Conservation (phyloP, 192 early-diverging fungal species). For the Backusella psychrophila region DNA sequence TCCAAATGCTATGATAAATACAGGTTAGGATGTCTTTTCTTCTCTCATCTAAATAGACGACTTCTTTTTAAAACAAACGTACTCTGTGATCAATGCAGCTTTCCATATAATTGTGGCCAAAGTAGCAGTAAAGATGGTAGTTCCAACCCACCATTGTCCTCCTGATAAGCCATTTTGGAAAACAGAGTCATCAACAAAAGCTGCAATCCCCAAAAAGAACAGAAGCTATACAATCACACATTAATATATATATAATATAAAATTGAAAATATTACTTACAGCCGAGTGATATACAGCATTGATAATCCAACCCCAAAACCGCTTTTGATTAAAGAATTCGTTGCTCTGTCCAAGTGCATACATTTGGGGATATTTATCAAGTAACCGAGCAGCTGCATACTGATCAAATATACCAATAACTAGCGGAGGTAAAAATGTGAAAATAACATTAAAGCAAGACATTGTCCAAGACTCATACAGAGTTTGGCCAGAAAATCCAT, state of each 20-base stretch:
- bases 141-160: constrained; percentile 90
- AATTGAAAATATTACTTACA: constrained; percentile 29
- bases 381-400: constrained; percentile 77
- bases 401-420: constrained; percentile 95
- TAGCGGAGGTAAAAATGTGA: constrained; percentile 87
- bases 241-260: not conserved
- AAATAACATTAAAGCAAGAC: constrained; percentile 88
- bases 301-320: constrained; percentile 89
- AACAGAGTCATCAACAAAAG: constrained; percentile 69
- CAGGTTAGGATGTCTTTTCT: not conserved
- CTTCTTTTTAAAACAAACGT: constrained; percentile 13
- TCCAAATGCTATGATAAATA: constrained; percentile 68
- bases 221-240: constrained; percentile 39
- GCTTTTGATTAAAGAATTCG: constrained; percentile 68
- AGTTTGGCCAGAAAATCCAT: constrained; percentile 91
- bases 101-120: constrained; percentile 88
- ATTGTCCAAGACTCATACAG: constrained; percentile 94
- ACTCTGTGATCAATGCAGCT: constrained; percentile 84
- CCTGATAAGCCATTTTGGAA: constrained; percentile 66
- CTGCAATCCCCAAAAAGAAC: constrained; percentile 63
- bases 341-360: constrained; percentile 60
- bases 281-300: constrained; percentile 94
- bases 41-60: too few relatives aligned
- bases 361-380: constrained; percentile 93
- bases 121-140: constrained; percentile 86